Evolutionary conservation across 306 rosid genomes (phyloP).

Genomic region (Leucaena leucocephala): DNA sequence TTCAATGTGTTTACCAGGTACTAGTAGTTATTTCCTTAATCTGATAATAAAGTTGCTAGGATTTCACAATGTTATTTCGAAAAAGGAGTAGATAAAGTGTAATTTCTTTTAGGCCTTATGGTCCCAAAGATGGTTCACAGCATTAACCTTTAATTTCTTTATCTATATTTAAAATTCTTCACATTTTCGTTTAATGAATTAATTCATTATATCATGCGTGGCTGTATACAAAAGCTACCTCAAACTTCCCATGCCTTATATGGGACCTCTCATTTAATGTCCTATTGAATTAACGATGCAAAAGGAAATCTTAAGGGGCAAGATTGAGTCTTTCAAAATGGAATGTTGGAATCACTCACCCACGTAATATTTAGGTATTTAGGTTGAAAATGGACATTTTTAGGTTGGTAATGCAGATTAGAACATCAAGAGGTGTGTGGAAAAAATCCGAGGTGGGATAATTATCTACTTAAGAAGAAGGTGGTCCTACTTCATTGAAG

Average conservation of each 20-base stretch:
- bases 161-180: background rate
- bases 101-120: background rate
- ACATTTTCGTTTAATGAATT: background rate
- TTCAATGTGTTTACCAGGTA: background rate
- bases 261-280: conserved; percentile 3
- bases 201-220: background rate
- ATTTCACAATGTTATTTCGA: background rate
- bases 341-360: background rate
- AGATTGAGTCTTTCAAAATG: background rate
- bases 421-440: background rate
- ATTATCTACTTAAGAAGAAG: background rate
- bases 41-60: background rate
- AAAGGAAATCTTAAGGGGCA: background rate
- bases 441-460: background rate
- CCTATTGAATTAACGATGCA: background rate
- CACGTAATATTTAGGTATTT: background rate
- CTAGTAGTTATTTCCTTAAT: background rate
- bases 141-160: background rate
- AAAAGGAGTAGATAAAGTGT: background rate
- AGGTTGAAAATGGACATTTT: background rate
- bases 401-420: background rate
- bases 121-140: background rate
- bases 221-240: background rate
- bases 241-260: background rate
- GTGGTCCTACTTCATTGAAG: background rate